phyloP scores from a whole-genome alignment of 176 grass and related monocot genomes.

The Zea mays region DNA sequence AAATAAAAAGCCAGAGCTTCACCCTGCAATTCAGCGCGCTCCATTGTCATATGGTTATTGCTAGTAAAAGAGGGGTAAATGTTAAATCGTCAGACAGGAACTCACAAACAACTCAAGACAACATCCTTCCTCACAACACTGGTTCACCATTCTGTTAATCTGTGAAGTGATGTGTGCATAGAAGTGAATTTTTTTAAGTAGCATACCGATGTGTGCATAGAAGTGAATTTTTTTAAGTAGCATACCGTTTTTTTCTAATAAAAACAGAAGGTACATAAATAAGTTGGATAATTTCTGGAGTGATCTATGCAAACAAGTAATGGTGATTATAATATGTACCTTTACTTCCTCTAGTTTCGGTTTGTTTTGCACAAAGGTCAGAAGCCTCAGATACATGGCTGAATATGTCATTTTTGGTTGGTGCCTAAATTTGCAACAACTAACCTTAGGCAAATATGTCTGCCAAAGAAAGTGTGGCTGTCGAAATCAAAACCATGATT shows the following conservation, averaged over 20 bases:
- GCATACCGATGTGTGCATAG: background rate
- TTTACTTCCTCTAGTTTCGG: background rate
- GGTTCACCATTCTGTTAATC: background rate
- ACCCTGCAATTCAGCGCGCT: slow-evolving; percentile 52
- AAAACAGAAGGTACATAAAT: background rate
- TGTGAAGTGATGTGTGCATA: background rate
- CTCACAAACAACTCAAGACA: background rate
- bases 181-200: background rate
- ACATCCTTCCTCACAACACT: background rate
- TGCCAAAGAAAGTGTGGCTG: background rate
- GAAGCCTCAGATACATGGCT: background rate
- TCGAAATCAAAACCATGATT: background rate
- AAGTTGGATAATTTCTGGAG: background rate
- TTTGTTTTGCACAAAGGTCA: background rate
- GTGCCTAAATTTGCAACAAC: background rate
- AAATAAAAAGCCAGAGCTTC: slow-evolving; percentile 91
- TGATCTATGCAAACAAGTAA: background rate
- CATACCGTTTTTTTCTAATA: background rate
- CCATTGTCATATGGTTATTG: background rate
- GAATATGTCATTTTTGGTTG: background rate
- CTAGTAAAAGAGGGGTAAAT: background rate
- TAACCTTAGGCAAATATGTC: background rate
- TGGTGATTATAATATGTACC: background rate
- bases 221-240: background rate
- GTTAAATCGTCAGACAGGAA: background rate